Percentiles rank a stretch among this genome's conserved stretches.
Evolutionary conservation across 768 basidiomycete species (phyloP).

Genomic region (Hirschioporus abietinus): DNA sequence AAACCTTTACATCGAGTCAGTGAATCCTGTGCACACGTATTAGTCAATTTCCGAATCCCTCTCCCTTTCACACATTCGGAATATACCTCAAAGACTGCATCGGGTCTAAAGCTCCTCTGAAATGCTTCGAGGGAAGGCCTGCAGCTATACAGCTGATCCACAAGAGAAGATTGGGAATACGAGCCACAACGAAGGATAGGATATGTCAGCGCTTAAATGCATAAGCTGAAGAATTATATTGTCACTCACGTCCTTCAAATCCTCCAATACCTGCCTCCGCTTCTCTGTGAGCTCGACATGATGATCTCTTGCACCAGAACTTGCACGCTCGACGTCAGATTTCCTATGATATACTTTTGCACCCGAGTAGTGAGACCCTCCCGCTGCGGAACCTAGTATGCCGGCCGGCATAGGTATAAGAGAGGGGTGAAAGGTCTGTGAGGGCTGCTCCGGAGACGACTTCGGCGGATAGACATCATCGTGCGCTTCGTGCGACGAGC

Average conservation of each 20-base stretch:
- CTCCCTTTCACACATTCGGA: neutral
- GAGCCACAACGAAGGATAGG: neutral
- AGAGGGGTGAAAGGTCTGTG: conserved; percentile 41
- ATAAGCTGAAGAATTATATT: neutral
- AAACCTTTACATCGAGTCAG: conserved; percentile 15
- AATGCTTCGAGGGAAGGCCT: conserved; percentile 50
- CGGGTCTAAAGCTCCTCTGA: conserved; percentile 44
- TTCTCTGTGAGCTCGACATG: conserved; percentile 19
- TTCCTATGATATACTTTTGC: conserved; percentile 31
- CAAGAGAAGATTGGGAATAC: neutral
- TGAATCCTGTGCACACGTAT: conserved; percentile 1
- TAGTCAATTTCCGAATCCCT: neutral
- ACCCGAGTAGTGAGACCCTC: conserved; percentile 61
- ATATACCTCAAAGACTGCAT: conserved; percentile 52
- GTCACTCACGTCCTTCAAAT: conserved; percentile 40
- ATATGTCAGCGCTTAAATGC: neutral
- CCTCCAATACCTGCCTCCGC: conserved; percentile 45
- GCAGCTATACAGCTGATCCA: conserved; percentile 39
- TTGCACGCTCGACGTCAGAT: conserved; percentile 14
- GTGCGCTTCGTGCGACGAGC: neutral
- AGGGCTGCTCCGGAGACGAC: conserved; percentile 30
- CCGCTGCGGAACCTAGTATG: conserved; percentile 51
- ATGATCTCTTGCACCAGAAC: conserved; percentile 5
- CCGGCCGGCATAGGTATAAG: conserved; percentile 37
- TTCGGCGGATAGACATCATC: neutral